Base-by-base conservation (phyloP, 2,329 filamentous ascomycete species). In the Phoma sp. region DNA sequence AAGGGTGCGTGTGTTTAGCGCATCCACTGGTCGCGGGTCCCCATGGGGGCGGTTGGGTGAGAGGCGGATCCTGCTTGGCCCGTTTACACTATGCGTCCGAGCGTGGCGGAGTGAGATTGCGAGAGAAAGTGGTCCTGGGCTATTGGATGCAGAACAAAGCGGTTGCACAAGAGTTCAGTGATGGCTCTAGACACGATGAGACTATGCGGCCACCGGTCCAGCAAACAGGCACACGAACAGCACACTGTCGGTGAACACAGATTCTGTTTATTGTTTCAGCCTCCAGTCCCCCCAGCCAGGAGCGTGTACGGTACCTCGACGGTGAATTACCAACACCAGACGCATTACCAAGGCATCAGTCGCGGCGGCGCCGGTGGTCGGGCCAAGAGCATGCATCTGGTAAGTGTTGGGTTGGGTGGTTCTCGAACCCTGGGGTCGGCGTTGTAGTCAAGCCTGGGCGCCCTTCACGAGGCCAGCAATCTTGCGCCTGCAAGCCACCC, bases 21-120 rank as follows among this genome's bases (percentile, higher is more conserved):
- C 51, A 13, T 55, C 38, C 49, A 48, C 48, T 47, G 54, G 60
- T 55, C 43, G 38, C 51, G 64, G 57, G 62, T 65, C 70, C 71
- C 72, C 71, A 69, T 73, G 71, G 72, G 65, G 71, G 64, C 65
- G 69, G 71, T 70, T 69, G 64, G 64, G 73, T 57, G 70, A 66
- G 62, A 67, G 59, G 63, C 65, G 63, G 63, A 64, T 63, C 61
- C 55, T 59, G 58, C 69, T 70, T 70, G 62, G 70, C 61, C 62
- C 55, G 50, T 61, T 51, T 41, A 61, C 57, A 57, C 52, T 55
- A 32, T 27, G 55, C 49, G 61, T 66, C 68, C 63, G 51, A 62
- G 63, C 62, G 65, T 73, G 64, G 65, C 68, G 55, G 63, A 55
- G 61, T 62, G 58, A 45, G 36, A 56, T 50, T 39, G 46, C 43